Evolutionary conservation across 345 rosid species (phyloP), one percentile per base, ranked within the genome.

Genomic region (Adansonia digitata): DNA sequence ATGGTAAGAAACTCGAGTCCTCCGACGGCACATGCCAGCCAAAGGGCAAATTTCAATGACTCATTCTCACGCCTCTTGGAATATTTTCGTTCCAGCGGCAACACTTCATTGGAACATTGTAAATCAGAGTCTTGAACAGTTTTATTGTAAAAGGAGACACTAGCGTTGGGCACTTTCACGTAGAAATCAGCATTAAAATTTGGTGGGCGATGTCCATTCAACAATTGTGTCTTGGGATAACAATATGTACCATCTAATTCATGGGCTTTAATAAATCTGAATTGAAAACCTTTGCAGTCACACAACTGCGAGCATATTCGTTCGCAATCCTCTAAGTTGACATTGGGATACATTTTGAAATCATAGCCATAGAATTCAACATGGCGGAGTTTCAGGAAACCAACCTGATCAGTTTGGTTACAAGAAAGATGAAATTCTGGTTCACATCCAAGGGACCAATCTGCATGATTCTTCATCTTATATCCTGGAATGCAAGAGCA

Each of bases 291-390:
- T 43, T 64, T 51, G 72, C 90, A 86, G 35, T 53, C 24, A 20
- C 85, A 82, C 6, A 53, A 14, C 7, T 73, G 22, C 8, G 52
- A n/a, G 78, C 88, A 87, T 1, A 3, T 0, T 4, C 79, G 55
- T 59, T 52, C 22, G 63, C 87, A 84, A 27, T 11, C 7, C 0
- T 18, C 66, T 0, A 81, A 5, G 14, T 81, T 82, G 71, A 13
- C 39, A 62, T 81, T 82, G 0, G 15, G 5, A 2, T 10, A 60
- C 45, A 29, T 12, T 0, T 2, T 13, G 15, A 46, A 20, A 35
- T 79, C 84, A 37, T 81, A 81, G 46, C 85, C 86, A 52, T 75
- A 83, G 59, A 81, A 83, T 42, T 85, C 86, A 9, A 55, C 61
- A 45, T 79, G 77, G 4, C 57, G 53, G 24, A 85, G 51, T 13